A percentile compares a stretch with the other conserved stretches of the same genome.
Evolutionary conservation across 2,329 filamentous ascomycete genomes (phyloP).

Genomic region (Thelonectria rubi): DNA sequence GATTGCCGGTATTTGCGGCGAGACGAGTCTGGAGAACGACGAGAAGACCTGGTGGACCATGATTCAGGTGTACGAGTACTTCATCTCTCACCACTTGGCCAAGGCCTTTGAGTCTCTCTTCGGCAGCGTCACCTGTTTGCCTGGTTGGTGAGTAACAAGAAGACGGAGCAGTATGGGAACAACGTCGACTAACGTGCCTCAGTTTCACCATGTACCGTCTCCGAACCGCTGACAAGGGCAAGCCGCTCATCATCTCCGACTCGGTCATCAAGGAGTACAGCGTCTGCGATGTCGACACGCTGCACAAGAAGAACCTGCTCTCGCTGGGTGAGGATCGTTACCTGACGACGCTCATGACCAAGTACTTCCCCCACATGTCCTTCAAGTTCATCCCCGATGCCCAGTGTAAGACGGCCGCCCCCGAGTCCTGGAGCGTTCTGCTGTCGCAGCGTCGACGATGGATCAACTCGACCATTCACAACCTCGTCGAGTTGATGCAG

Average conservation of each 20-base stretch:
- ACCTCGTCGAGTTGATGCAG: slow-evolving; percentile 88
- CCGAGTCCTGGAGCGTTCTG: slow-evolving; percentile 91
- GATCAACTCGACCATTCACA: slow-evolving; percentile 99
- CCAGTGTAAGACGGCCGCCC: slow-evolving; percentile 91
- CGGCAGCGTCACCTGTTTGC: slow-evolving; percentile 97
- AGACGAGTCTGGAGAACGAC: slow-evolving; percentile 95
- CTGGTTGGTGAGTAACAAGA: slow-evolving; percentile 82
- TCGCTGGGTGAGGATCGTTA: slow-evolving; percentile 97
- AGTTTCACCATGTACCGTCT: slow-evolving; percentile 99
- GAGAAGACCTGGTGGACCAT: slow-evolving; percentile 98
- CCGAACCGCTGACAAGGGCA: slow-evolving; percentile 91
- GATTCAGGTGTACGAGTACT: slow-evolving; percentile 99
- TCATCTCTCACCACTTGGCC: slow-evolving; percentile 94
- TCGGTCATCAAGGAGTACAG: slow-evolving; percentile 88
- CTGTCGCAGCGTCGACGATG: slow-evolving; percentile 98
- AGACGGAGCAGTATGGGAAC: not conserved
- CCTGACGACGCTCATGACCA: slow-evolving; percentile 96
- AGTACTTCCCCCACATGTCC: slow-evolving; percentile 93
- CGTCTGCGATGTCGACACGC: slow-evolving; percentile 88
- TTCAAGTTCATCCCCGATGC: slow-evolving; percentile 97
- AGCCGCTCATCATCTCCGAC: slow-evolving; percentile 92
- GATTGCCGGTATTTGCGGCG: slow-evolving; percentile 96
- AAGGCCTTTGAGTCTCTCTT: slow-evolving; percentile 99
- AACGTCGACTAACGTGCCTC: slow-evolving; percentile 47
- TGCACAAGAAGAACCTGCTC: slow-evolving; percentile 96